Percentiles rank a stretch among this genome's conserved stretches.
Evolutionary conservation across 176 grass and related monocot species (phyloP).

Genomic region (Pharus latifolius): DNA sequence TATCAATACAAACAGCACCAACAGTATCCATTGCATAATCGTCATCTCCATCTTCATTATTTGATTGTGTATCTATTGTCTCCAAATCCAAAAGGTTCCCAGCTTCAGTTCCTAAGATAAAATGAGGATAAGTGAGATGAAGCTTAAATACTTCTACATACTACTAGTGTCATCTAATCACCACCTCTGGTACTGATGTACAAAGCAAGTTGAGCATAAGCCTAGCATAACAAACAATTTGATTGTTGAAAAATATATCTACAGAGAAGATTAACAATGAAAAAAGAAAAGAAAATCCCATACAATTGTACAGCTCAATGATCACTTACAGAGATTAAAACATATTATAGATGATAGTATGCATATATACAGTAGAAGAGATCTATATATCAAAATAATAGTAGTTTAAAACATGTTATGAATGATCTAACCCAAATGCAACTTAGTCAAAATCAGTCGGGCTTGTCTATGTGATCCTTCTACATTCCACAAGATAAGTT

Average conservation of each 20-base stretch:
- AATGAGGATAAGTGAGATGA: conserved; percentile 8
- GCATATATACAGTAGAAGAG: neutral
- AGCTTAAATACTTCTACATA: neutral
- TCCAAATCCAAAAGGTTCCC: conserved; percentile 13
- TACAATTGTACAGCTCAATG: neutral
- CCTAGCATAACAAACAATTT: neutral
- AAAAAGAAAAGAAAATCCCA: neutral
- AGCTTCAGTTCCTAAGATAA: conserved; percentile 35
- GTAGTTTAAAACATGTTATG: neutral
- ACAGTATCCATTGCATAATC: conserved; percentile 85
- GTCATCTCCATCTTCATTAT: conserved; percentile 21
- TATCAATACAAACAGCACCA: conserved; percentile 74
- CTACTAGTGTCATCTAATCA: neutral
- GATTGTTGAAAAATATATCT: neutral
- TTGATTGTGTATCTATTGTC: conserved; percentile 13
- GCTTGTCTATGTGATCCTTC: neutral
- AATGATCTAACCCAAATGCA: neutral
- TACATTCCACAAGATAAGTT: too few species aligned
- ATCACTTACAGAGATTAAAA: neutral
- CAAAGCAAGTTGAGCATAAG: neutral
- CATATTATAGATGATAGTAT: neutral
- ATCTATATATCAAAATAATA: neutral
- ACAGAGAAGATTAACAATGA: too few species aligned
- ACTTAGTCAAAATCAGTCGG: neutral
- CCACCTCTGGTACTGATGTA: neutral